Percentiles rank a stretch among this genome's conserved stretches.
These are phyloP conservation scores for Vitis riparia DNA, from an alignment of 164 flowering plant species.

Conservation along the genomic window DNA sequence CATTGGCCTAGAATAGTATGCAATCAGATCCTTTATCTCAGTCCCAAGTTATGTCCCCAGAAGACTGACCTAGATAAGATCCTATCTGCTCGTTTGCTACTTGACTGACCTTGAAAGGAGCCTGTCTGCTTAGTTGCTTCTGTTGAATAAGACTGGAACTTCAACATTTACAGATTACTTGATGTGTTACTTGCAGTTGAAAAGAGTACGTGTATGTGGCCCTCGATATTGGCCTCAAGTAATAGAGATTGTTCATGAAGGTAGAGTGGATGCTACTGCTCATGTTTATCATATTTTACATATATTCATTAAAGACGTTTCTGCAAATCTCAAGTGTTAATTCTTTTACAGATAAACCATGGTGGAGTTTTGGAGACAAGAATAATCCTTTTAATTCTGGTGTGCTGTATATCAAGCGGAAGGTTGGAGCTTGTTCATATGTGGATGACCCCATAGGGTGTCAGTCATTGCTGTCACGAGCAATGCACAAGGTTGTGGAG, in stretches of 20 bases:
- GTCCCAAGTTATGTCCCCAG: no score
- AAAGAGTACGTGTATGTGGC: constrained; percentile 81
- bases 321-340: neutral
- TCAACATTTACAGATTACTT: neutral
- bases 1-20: no score
- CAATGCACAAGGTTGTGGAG: constrained; percentile 84
- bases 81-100: no score
- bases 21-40: no score
- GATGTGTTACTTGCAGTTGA: constrained; percentile 56
- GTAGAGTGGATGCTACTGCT: constrained; percentile 27
- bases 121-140: neutral
- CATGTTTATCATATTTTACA: neutral
- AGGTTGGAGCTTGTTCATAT: constrained; percentile 95
- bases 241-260: constrained; percentile 77
- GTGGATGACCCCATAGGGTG: constrained; percentile 94
- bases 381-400: constrained; percentile 86
- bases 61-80: no score
- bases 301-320: neutral
- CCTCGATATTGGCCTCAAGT: constrained; percentile 96
- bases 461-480: constrained; percentile 89
- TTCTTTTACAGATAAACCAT: constrained; percentile 62
- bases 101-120: no score
- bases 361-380: constrained; percentile 76
- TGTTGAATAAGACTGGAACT: neutral
- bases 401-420: constrained; percentile 78